Base-by-base conservation (phyloP, 2,329 filamentous ascomycete species). In the Aspergillus clavatus region DNA sequence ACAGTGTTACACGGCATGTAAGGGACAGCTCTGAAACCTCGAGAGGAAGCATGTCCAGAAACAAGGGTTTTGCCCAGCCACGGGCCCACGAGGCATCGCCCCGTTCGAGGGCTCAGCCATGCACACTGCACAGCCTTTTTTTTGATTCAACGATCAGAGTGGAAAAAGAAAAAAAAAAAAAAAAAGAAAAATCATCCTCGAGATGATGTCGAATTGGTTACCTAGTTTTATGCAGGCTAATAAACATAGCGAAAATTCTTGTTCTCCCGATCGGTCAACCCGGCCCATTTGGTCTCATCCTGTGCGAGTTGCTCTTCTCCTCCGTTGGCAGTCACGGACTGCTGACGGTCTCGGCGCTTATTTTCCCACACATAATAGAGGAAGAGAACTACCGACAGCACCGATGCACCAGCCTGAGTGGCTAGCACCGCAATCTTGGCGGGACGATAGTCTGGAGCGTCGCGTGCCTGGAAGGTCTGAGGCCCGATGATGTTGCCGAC, bases 401-500 rank as follows among this genome's bases (percentile, higher is more conserved):
- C 40, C 2, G 61, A 65, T 0, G 56, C 61, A 1, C 56, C 55
- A 4, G 62, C 57, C 42, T 70, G 61, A 3, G 63, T 69, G 1
- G 63, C 66, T 33, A 69, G 58, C 39, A 73, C 69, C 5, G 65
- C 64, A 27, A 72, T 66, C 47, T 72, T 70, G 4, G 69, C 69
- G 3, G 66, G 61, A 8, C 53, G 62, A 47, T 72, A 73, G 6
- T 67, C 62, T 1, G 73, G 72, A 10, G 72, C 70, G 54, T 74
- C 64, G 7, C 61, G 59, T 5, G 60, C 59, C 47, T 69, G 68
- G 56, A 74, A 74, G 0, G 70, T 72, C 46, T 73, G 70, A 3
- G 72, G 70, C 1, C 69, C 71, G 23, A 74, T 64, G 46, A 74
- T 72, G 43, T 73, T 73, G n/a, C 68, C 70, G 7, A 71, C 56